phyloP scores from a whole-genome alignment of 768 basidiomycete genomes.

The Tephrocybe sp. region DNA sequence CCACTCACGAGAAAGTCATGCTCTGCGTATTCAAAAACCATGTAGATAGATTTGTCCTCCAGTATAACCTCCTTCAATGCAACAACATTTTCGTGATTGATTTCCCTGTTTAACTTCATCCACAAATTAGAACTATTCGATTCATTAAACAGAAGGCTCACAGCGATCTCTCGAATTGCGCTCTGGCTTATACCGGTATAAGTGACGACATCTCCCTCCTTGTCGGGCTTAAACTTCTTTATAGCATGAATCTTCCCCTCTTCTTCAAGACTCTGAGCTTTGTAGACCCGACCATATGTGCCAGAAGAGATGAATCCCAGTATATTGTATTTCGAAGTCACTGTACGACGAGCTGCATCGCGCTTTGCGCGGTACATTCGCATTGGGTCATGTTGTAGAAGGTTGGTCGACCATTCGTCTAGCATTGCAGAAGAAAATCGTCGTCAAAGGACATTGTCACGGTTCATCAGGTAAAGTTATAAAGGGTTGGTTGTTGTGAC shows the following conservation, averaged over 20 bases:
- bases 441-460: conserved; percentile 7
- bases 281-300: conserved; percentile 98
- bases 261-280: conserved; percentile 76
- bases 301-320: conserved; percentile 98
- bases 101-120: conserved; percentile 79
- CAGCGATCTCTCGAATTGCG: conserved; percentile 95
- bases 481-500: neutral
- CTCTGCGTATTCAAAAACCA: conserved; percentile 99
- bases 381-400: conserved; percentile 79
- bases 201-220: conserved; percentile 93
- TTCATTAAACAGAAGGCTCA: conserved; percentile 32
- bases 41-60: conserved; percentile 98
- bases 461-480: neutral
- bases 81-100: conserved; percentile 87
- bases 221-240: conserved; percentile 99
- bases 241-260: conserved; percentile 83
- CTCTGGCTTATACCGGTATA: conserved; percentile 99
- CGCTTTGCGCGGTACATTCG: conserved; percentile 77
- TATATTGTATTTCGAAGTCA: conserved; percentile 84
- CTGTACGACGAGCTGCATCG: conserved; percentile 63
- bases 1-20: conserved; percentile 90
- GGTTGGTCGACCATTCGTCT: conserved; percentile 32
- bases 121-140: conserved; percentile 13
- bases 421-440: conserved; percentile 17
- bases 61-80: conserved; percentile 92